These are phyloP conservation scores for Eucalyptus virginea DNA, from an alignment of 345 rosid species.

Conservation along the genomic window DNA sequence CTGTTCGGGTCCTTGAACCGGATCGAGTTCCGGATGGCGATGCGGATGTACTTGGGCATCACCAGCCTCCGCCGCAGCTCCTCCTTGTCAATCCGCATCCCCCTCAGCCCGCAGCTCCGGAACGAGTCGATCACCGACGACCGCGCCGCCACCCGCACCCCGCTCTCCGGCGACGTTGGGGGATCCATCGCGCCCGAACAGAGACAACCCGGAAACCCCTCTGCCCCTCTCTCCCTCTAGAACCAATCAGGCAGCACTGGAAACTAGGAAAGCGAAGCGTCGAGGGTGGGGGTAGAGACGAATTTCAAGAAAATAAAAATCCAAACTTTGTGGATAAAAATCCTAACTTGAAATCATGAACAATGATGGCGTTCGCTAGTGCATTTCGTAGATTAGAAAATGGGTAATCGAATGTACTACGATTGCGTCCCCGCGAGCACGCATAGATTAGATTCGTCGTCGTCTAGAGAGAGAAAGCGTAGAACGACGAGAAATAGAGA, in stretches of 20 bases:
- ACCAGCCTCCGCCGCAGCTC: conserved; percentile 39
- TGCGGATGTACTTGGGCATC: conserved; percentile 68
- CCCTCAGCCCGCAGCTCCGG: conserved; percentile 49
- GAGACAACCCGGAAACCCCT: not conserved
- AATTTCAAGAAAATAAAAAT: no score
- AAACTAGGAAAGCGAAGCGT: no score
- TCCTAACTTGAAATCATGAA: not conserved
- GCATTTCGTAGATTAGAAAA: not conserved
- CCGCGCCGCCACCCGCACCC: conserved; percentile 42
- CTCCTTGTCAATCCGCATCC: conserved; percentile 57
- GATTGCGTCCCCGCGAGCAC: not conserved
- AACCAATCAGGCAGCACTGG: not conserved
- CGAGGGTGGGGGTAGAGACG: no score
- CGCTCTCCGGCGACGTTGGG: conserved; percentile 29
- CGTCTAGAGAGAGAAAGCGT: not conserved
- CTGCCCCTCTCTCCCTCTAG: not conserved
- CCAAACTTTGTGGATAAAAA: not conserved
- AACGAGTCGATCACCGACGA: conserved; percentile 60
- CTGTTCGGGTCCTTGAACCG: conserved; percentile 26
- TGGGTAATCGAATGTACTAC: not conserved
- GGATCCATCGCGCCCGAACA: not conserved
- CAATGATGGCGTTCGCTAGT: not conserved
- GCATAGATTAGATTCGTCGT: not conserved
- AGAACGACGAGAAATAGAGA: not conserved
- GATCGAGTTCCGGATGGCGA: conserved; percentile 49